A percentile compares a stretch with the other conserved stretches of the same genome.
These are phyloP conservation scores for Cyberlindnera euphorbiae DNA, from an alignment of 805 yeast species.

Conservation along the genomic window DNA sequence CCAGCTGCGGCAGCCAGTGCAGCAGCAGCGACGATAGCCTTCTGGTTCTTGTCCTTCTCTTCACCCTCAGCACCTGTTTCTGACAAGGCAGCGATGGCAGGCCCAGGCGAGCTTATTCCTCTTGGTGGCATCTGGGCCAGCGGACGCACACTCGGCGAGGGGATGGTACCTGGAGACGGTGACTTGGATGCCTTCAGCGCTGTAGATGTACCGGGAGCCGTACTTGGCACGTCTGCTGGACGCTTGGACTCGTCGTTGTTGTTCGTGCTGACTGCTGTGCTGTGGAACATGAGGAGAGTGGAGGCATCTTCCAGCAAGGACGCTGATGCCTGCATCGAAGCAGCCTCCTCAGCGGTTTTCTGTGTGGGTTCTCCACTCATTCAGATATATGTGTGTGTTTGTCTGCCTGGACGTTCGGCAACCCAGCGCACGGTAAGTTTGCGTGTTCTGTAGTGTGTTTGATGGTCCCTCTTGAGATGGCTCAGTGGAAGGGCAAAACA, in stretches of 20 bases:
- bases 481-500: too few relatives aligned
- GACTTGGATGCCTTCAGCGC: constrained; percentile 3
- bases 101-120: constrained; percentile 39
- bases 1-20: constrained; percentile 82
- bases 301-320: constrained; percentile 54
- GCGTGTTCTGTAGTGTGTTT: too few relatives aligned
- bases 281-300: constrained; percentile 56
- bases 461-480: too few relatives aligned
- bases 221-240: too few relatives aligned
- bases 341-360: too few relatives aligned
- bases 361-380: too few relatives aligned
- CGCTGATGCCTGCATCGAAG: constrained; percentile 10
- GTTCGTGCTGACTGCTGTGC: constrained; percentile 36
- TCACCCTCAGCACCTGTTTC: constrained; percentile 21
- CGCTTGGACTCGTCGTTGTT: too few relatives aligned
- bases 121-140: constrained; percentile 13
- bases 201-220: too few relatives aligned
- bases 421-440: too few relatives aligned
- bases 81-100: constrained; percentile 38
- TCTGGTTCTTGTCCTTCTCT: constrained; percentile 23
- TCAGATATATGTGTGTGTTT: too few relatives aligned
- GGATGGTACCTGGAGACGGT: constrained; percentile 2
- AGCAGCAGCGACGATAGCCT: constrained; percentile 76
- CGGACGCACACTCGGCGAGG: background rate
- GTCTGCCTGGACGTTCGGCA: background rate